phyloP scores from a whole-genome alignment of 2,329 filamentous ascomycete species.

The Xylaria polymorpha region DNA sequence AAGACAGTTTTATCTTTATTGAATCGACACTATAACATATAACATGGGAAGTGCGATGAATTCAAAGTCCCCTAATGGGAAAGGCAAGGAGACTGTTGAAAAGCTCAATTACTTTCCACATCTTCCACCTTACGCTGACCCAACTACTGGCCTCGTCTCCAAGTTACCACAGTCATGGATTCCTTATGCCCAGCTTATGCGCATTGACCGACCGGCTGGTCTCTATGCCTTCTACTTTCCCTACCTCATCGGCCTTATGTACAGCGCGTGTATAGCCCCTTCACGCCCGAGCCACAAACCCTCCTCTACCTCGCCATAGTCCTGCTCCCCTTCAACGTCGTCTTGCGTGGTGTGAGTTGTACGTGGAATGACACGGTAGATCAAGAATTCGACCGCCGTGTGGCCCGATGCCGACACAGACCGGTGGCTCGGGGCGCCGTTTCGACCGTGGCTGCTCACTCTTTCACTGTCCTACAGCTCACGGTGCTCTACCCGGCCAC shows the following conservation, averaged over 20 bases:
- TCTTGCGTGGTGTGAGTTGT: conserved; percentile 63
- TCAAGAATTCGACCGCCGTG: conserved; percentile 63
- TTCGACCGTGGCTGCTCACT: conserved; percentile 44
- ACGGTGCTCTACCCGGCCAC: conserved; percentile 51
- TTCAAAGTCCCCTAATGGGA: too few species aligned
- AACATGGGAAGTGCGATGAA: too few species aligned
- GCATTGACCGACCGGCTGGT: conserved; percentile 63
- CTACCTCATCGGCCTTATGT: conserved; percentile 58
- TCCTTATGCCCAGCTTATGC: conserved; percentile 65
- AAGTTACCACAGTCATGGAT: conserved; percentile 61
- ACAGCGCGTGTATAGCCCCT: conserved; percentile 54
- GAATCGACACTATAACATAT: too few species aligned
- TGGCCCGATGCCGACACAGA: conserved; percentile 61
- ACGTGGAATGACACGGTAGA: conserved; percentile 64
- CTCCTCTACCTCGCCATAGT: conserved; percentile 28
- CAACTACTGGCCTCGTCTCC: conserved; percentile 56
- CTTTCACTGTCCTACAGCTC: conserved; percentile 57
- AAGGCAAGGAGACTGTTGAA: too few species aligned
- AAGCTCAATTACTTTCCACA: conserved; percentile 16
- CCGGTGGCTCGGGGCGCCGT: conserved; percentile 64
- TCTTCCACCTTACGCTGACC: conserved; percentile 54
- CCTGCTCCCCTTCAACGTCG: conserved; percentile 51
- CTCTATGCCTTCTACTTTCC: conserved; percentile 66
- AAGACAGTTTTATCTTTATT: too few species aligned
- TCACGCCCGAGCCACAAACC: conserved; percentile 9